Percentiles rank a stretch among this genome's conserved stretches.
These are phyloP conservation scores for Populus alba DNA, from an alignment of 345 rosid genomes.

Conservation along the genomic window DNA sequence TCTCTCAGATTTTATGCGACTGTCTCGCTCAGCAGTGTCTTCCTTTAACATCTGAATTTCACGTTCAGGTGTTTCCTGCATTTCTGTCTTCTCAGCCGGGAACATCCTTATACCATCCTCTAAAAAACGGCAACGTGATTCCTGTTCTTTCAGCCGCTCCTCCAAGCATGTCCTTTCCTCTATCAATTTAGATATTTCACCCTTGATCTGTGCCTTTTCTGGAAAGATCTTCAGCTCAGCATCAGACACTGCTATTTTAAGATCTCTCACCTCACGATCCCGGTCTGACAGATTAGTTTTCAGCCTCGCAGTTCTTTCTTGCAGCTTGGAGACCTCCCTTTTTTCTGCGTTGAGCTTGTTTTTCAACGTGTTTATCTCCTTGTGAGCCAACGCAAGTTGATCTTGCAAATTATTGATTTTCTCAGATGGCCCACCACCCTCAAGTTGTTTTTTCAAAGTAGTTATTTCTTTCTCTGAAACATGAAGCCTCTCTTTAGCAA, in stretches of 20 bases:
- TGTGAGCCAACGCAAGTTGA: constrained; percentile 28
- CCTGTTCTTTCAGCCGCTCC: constrained; percentile 46
- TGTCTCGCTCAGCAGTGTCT: constrained; percentile 36
- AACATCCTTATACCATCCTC: constrained; percentile 38
- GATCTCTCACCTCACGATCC: constrained; percentile 33
- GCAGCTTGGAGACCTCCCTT: constrained; percentile 40
- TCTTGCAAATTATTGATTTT: constrained; percentile 21
- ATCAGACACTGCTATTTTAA: constrained; percentile 44
- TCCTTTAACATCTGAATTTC: constrained; percentile 40
- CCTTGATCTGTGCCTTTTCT: constrained; percentile 56
- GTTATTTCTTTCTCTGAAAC: constrained; percentile 53
- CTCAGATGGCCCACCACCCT: constrained; percentile 1
- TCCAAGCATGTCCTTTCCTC: constrained; percentile 38
- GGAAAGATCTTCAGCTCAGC: constrained; percentile 44
- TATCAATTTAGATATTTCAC: constrained; percentile 37
- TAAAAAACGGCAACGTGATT: constrained; percentile 32
- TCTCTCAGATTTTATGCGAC: constrained; percentile 46
- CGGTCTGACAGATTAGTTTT: constrained; percentile 36
- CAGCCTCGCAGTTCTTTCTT: constrained; percentile 35
- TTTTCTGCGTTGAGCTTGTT: constrained; percentile 36
- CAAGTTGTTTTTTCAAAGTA: constrained; percentile 31
- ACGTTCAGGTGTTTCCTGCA: constrained; percentile 29
- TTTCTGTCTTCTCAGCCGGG: constrained; percentile 40
- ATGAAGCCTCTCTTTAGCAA: constrained; percentile 51
- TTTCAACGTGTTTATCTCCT: constrained; percentile 24